A percentile compares a stretch with the other conserved stretches of the same genome.
Evolutionary conservation across 345 rosid species (phyloP).

Genomic region (Citrus glauca): DNA sequence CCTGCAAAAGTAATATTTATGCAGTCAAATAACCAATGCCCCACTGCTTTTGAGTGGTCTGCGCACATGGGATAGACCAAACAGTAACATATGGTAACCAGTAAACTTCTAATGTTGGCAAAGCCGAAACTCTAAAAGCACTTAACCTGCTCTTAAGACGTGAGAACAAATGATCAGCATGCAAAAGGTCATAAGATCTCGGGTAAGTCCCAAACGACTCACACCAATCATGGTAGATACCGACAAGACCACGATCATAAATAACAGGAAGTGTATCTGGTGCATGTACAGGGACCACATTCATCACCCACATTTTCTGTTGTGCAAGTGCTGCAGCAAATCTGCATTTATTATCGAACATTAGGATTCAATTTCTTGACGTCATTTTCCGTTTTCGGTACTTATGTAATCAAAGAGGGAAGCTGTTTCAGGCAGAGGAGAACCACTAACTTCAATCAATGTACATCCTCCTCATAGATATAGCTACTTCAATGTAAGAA

Average conservation of each 20-base stretch:
- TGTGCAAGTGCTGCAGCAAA: slow-evolving; percentile 82
- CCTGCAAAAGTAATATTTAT: slow-evolving; percentile 33
- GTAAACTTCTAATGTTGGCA: neutral
- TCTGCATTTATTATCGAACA: slow-evolving; percentile 34
- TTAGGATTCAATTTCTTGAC: neutral
- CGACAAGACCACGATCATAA: slow-evolving; percentile 74
- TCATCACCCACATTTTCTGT: slow-evolving; percentile 91
- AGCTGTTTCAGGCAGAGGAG: neutral
- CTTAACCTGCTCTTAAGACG: slow-evolving; percentile 84
- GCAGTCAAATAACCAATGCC: neutral
- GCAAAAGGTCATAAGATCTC: slow-evolving; percentile 92
- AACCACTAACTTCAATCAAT: neutral
- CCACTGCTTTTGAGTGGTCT: neutral
- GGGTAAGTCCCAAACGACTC: slow-evolving; percentile 88
- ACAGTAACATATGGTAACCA: too few relatives aligned
- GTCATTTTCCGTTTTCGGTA: neutral
- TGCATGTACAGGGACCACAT: slow-evolving; percentile 81
- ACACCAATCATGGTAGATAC: slow-evolving; percentile 96
- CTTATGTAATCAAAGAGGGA: too few relatives aligned
- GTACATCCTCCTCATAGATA: neutral
- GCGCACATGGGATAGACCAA: neutral
- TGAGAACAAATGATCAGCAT: slow-evolving; percentile 94
- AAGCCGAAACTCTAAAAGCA: neutral
- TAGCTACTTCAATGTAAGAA: neutral
- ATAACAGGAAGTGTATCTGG: slow-evolving; percentile 92